A percentile compares a stretch with the other conserved stretches of the same genome.
Conservation (phyloP, 2,329 filamentous ascomycete species). For the Cyphellophora attinorum region DNA sequence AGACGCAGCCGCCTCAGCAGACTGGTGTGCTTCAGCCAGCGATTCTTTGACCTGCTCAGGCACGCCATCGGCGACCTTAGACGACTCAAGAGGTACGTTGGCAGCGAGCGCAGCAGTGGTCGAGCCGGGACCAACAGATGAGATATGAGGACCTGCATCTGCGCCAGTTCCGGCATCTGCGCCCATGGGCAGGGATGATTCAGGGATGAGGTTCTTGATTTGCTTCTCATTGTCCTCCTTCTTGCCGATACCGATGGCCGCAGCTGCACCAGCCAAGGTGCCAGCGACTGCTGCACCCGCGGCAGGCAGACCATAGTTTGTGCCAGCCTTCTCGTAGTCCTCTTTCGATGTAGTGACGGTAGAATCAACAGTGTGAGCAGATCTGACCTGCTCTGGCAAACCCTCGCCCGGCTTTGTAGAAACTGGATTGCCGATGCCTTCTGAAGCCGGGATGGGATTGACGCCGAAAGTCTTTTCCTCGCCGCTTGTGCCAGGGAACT, state of each 20-base stretch:
- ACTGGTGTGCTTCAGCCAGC: conserved; percentile 41
- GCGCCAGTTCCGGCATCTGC: conserved; percentile 28
- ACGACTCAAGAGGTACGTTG: conserved; percentile 32
- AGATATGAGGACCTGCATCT: conserved; percentile 44
- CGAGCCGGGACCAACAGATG: conserved; percentile 39
- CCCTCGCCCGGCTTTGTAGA: conserved; percentile 69
- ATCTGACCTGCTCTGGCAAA: conserved; percentile 59
- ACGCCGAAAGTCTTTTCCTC: conserved; percentile 27
- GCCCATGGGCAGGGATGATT: conserved; percentile 69
- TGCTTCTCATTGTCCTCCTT: conserved; percentile 48
- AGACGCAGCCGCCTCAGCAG: conserved; percentile 63
- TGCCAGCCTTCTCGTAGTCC: conserved; percentile 71
- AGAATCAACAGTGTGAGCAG: conserved; percentile 60
- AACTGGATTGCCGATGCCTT: conserved; percentile 65
- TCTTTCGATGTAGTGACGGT: conserved; percentile 62
- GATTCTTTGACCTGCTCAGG: conserved; percentile 37
- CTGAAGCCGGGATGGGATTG: conserved; percentile 50
- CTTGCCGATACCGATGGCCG: conserved; percentile 45
- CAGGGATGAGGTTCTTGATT: conserved; percentile 66
- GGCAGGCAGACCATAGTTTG: conserved; percentile 32
- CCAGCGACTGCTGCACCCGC: conserved; percentile 30
- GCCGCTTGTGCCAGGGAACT: neutral
- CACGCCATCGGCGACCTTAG: conserved; percentile 50
- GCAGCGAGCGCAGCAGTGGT: conserved; percentile 37
- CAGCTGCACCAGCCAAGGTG: conserved; percentile 24